Evolutionary conservation across 805 yeast genomes (phyloP), one percentile per base, ranked within the genome.

Genomic region (Metschnikowia aberdeeniae): DNA sequence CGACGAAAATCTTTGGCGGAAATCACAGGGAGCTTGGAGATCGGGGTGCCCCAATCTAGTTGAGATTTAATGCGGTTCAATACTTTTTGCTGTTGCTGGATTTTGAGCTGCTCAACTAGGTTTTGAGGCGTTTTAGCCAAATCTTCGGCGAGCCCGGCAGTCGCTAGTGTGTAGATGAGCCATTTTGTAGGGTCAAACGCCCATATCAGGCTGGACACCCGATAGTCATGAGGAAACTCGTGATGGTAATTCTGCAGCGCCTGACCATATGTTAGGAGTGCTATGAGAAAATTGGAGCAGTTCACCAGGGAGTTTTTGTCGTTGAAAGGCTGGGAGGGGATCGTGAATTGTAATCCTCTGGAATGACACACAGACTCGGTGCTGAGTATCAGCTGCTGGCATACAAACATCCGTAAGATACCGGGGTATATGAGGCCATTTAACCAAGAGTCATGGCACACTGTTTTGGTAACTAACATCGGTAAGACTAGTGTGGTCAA

Each of bases 181-280:
- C 88, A 81, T 70, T 87, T 89, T 34, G 95, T 84, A 9, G 97
- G 97, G 64, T 90, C 98, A 64, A 80, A 84, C 38, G 84, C 83
- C 64, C 81, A 82, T 77, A 82, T 75, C 50, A 80, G 77, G 45
- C 78, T 68, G 5, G 89, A 87, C 53, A 82, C 82, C 50, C 97
- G 75, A 67, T 84, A 89, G 66, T 90, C 97, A 52, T 85, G 82
- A 5, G 97, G 96, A 65, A 90, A 90, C 67, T 89, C 96, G 68
- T 92, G 97, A 68, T 90, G 98, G 70, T 86, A 92, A 67, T 89
- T 90, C 64, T 89, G 95, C 66, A 81, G 81, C 5, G 95, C 92
- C 67, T 90, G 97, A 10, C 98, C 98, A 59, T 85, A 81, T 0
- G 96, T 84, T 12, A 87, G 71, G 12, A 80, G 59, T 19, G 82